Conservation (phyloP, 345 rosid genomes). For the Acer saccharum region DNA sequence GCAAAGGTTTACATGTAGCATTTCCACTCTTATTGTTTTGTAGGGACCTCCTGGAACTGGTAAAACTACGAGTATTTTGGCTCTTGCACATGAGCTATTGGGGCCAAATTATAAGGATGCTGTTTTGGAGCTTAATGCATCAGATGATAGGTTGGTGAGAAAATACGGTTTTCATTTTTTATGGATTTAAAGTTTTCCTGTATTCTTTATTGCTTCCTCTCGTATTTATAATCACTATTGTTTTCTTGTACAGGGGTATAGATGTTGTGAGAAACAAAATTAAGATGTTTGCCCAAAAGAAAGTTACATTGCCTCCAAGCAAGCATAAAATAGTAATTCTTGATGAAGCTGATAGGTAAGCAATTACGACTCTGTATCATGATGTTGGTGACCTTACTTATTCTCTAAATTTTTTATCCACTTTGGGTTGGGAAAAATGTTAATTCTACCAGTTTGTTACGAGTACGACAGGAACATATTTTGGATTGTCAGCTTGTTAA, state of each 20-base stretch:
- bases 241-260: constrained; percentile 60
- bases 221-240: constrained; percentile 7
- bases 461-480: background rate
- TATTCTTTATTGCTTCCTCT: background rate
- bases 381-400: background rate
- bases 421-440: background rate
- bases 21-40: background rate
- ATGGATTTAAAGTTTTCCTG: constrained; percentile 1
- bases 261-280: constrained; percentile 96
- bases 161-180: background rate
- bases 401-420: background rate
- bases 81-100: constrained; percentile 93
- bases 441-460: background rate
- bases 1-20: background rate
- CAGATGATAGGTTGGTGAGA: constrained; percentile 78
- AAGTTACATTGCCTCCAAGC: constrained; percentile 86
- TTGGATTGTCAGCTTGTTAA: background rate
- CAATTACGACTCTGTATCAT: background rate
- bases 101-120: constrained; percentile 85
- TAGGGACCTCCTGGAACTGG: constrained; percentile 99
- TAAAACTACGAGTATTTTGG: constrained; percentile 92
- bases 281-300: constrained; percentile 99
- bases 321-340: constrained; percentile 87
- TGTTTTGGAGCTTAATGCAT: constrained; percentile 94
- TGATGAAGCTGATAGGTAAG: constrained; percentile 97